phyloP scores from a whole-genome alignment of 495 filamentous ascomycete genomes.

The Xylaria castorea region DNA sequence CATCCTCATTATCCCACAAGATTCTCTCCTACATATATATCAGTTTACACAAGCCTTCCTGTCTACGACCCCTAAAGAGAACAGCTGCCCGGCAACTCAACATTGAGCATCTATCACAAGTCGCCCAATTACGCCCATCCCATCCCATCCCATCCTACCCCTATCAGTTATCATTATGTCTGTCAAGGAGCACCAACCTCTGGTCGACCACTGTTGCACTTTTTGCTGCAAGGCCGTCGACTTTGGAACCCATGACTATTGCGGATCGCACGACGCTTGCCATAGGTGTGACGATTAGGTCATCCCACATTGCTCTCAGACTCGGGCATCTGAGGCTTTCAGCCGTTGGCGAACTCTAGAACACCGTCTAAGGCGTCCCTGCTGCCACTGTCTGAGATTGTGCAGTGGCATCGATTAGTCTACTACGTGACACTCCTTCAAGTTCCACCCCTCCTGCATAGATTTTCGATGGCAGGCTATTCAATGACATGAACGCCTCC shows the following conservation, averaged over 20 bases:
- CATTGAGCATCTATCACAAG: conserved; percentile 8
- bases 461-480: neutral
- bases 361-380: conserved; percentile 30
- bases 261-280: conserved; percentile 51
- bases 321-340: conserved; percentile 28
- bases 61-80: neutral
- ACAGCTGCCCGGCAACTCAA: neutral
- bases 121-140: conserved; percentile 2
- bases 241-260: conserved; percentile 60
- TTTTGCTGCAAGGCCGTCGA: conserved; percentile 61
- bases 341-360: conserved; percentile 20
- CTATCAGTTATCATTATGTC: conserved; percentile 46
- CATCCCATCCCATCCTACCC: neutral
- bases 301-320: conserved; percentile 21
- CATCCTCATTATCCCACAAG: neutral
- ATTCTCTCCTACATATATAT: neutral
- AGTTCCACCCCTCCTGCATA: neutral
- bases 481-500: conserved; percentile 16
- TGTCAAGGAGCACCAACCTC: conserved; percentile 52
- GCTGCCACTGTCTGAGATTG: conserved; percentile 29
- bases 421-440: conserved; percentile 17
- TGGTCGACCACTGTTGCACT: conserved; percentile 59
- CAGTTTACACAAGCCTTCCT: neutral
- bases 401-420: conserved; percentile 20
- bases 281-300: conserved; percentile 53